Evolutionary conservation across 116 monocot genomes (phyloP).

Genomic region (Trichopus zeylanicus): DNA sequence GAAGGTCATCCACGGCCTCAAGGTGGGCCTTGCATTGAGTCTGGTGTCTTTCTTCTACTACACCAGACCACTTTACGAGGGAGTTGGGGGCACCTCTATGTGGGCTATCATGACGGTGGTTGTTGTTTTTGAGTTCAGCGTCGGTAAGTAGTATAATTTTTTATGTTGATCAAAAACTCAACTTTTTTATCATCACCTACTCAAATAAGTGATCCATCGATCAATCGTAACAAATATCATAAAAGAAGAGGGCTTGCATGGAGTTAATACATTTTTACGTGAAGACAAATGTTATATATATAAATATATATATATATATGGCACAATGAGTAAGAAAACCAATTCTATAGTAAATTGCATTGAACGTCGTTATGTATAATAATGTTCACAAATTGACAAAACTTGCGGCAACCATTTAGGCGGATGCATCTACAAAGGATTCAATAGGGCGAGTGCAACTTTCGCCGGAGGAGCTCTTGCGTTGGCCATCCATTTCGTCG

Average conservation of each 20-base stretch:
- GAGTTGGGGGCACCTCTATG: conserved; percentile 66
- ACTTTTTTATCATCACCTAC: too few species aligned
- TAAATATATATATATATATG: too few species aligned
- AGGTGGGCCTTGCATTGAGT: conserved; percentile 56
- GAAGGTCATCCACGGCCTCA: conserved; percentile 52
- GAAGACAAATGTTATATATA: too few species aligned
- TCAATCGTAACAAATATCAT: too few species aligned
- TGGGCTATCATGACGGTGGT: conserved; percentile 88
- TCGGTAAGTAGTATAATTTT: conserved; percentile 1
- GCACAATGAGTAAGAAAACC: too few species aligned
- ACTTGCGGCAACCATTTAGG: conserved; percentile 19
- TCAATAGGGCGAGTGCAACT: conserved; percentile 59
- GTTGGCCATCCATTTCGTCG: conserved; percentile 54
- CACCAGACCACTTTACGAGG: conserved; percentile 53
- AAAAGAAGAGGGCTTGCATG: too few species aligned
- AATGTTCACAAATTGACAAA: not conserved
- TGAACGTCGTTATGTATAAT: not conserved
- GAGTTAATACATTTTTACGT: too few species aligned
- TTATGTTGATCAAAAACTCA: not conserved
- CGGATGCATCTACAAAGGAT: conserved; percentile 61
- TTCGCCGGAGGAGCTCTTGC: conserved; percentile 40
- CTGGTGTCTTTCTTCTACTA: conserved; percentile 76
- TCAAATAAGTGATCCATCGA: too few species aligned
- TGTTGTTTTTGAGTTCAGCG: conserved; percentile 50
- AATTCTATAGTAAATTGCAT: too few species aligned